Evolutionary conservation across 129 eudicot genomes (phyloP).

Genomic region (Artemisia argyi): DNA sequence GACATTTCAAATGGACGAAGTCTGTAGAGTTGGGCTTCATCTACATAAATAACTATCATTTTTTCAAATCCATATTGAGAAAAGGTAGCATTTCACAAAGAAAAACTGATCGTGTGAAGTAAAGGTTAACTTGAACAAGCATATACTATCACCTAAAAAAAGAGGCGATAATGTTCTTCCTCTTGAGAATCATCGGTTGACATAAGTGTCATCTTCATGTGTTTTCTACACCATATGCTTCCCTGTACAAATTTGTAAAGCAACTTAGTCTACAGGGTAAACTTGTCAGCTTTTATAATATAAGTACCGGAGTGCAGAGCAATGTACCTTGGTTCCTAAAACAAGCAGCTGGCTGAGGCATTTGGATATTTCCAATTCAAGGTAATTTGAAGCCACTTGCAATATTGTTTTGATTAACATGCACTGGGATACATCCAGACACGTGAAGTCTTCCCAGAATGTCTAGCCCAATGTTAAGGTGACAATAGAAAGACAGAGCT

Average conservation of each 20-base stretch:
- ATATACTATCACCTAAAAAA: constrained; percentile 71
- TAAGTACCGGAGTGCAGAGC: not conserved
- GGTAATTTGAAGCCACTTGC: constrained; percentile 69
- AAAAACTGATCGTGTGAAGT: not conserved
- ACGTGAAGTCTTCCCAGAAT: too few species aligned
- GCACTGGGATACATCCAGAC: too few species aligned
- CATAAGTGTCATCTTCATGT: constrained; percentile 86
- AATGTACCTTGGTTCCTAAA: constrained; percentile 61
- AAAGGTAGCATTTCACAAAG: not conserved
- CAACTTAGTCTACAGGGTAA: constrained; percentile 9
- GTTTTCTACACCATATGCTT: constrained; percentile 76
- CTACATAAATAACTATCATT: not conserved
- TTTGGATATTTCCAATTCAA: constrained; percentile 51
- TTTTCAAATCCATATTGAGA: not conserved
- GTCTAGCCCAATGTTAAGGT: constrained; percentile 41
- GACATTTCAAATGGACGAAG: too few species aligned
- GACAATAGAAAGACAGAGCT: constrained; percentile 2
- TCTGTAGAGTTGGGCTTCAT: not conserved
- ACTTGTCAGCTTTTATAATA: not conserved
- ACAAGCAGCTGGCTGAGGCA: constrained; percentile 50
- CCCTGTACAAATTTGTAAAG: constrained; percentile 39
- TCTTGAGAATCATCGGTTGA: constrained; percentile 79
- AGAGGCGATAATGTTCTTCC: constrained; percentile 65
- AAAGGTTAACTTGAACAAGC: not conserved
- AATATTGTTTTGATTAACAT: constrained; percentile 69